Conservation (phyloP, 2,329 filamentous ascomycete species). For the Zarea fungicola region DNA sequence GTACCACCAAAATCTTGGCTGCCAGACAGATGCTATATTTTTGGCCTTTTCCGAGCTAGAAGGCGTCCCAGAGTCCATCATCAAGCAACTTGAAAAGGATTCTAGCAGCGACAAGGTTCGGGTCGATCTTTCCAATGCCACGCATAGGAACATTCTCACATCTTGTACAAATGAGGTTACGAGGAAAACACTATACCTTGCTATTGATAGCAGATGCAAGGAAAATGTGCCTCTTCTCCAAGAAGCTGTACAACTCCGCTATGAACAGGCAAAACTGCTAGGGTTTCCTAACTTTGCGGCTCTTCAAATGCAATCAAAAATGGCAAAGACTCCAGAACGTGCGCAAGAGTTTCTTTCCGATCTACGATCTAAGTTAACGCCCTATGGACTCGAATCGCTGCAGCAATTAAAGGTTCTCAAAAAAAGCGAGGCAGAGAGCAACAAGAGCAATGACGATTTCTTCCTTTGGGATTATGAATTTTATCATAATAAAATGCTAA, state of each 20-base stretch:
- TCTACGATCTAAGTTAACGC: neutral
- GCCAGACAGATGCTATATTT: neutral
- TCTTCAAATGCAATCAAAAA: neutral
- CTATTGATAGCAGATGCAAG: neutral
- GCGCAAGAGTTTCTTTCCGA: neutral
- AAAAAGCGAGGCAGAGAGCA: too few relatives aligned
- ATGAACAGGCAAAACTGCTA: neutral
- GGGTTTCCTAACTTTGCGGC: neutral
- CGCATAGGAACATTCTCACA: neutral
- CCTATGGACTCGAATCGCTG: neutral
- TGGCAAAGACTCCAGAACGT: neutral
- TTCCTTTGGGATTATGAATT: conserved; percentile 6
- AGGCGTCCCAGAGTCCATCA: neutral
- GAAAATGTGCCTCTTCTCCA: neutral
- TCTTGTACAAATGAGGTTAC: neutral
- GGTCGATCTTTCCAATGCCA: neutral
- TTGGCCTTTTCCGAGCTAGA: neutral
- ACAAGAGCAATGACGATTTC: neutral
- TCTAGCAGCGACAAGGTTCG: neutral
- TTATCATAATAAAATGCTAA: neutral
- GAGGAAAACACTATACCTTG: neutral
- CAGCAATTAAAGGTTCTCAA: neutral
- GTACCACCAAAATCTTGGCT: neutral
- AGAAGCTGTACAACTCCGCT: neutral
- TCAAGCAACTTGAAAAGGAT: neutral